Evolutionary conservation across 257 asterid species (phyloP).

Genomic region (Plectranthus barbatus): DNA sequence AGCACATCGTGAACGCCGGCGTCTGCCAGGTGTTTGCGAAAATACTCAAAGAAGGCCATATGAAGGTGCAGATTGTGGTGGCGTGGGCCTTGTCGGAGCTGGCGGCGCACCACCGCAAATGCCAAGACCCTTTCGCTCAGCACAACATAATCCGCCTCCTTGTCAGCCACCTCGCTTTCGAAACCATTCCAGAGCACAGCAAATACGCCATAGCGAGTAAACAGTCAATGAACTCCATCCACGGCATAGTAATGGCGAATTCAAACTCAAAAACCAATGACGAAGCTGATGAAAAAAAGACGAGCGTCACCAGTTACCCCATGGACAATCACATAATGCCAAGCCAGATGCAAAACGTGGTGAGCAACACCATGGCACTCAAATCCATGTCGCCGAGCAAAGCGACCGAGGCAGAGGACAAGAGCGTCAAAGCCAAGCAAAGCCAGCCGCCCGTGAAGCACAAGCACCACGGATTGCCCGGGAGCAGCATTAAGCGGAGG

Average conservation of each 20-base stretch:
- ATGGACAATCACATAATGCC: conserved; percentile 19
- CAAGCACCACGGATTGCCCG: conserved; percentile 22
- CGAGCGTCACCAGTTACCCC: background rate
- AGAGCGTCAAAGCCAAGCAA: no score
- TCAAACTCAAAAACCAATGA: background rate
- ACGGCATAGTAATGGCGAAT: conserved; percentile 51
- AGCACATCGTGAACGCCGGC: conserved; percentile 61
- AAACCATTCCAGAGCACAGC: conserved; percentile 75
- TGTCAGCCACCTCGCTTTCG: conserved; percentile 74
- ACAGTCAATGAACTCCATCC: conserved; percentile 39
- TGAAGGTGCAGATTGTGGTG: conserved; percentile 68
- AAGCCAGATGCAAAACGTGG: conserved; percentile 36
- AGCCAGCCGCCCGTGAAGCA: background rate
- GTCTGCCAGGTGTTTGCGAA: conserved; percentile 71
- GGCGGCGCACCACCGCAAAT: conserved; percentile 63
- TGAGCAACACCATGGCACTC: conserved; percentile 35
- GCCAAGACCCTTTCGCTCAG: conserved; percentile 74
- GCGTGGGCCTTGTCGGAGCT: conserved; percentile 76
- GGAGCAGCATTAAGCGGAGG: conserved; percentile 43
- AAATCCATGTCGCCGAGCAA: conserved; percentile 9
- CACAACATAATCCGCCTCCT: conserved; percentile 58
- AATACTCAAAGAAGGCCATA: conserved; percentile 73
- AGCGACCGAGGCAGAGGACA: background rate
- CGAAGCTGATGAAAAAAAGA: background rate
- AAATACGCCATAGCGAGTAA: conserved; percentile 47